Base-by-base conservation (phyloP, 2,329 filamentous ascomycete genomes). In the Epichloe uncinata region DNA sequence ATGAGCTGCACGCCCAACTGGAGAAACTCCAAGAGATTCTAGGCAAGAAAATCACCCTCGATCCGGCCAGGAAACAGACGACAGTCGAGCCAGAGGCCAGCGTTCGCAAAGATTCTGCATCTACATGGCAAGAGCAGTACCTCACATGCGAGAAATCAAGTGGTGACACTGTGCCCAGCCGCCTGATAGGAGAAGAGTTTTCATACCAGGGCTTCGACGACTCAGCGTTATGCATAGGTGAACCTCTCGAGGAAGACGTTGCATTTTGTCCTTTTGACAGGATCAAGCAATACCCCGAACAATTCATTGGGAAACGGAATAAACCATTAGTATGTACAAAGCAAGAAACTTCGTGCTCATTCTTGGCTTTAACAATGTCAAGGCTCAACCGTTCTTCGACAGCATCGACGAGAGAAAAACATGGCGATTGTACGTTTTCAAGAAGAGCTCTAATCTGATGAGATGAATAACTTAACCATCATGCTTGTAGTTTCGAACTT, bases 381-480 rank as follows among this genome's bases (percentile, higher is more conserved):
- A 74, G 72, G 67, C 65, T 4, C 58, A 56, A 20, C 66, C 68
- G 0, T 74, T 77, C 63, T 87, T 87, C 57, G 70, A 77, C 35
- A 59, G 62, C 3, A 74, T 87, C 46, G 71, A 85, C 55, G 78
- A 76, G 57, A 66, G 70, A 2, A 74, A 79, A 52, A 60, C 69
- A 11, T 95, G 89, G 89, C 81, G 91, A 54, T 69, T 95, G 86
- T 93, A 72, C 73, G 82, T 49, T 35, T 8, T 5, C 9, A 30
- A 15, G 44, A 46, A 35, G 13, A 26, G 12, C 16, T 16, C 34
- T 36, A 8, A 34, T 26, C n/a, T 11, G 5, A 13, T 3, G 15
- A 41, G n/a, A 16, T 41, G 18, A 41, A 9, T n/a, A 2, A 37
- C 4, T 30, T 38, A 16, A 38, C 35, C 44, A 46, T 35, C 6